Base-by-base conservation (phyloP, 768 basidiomycete species). In the Paxillus rubicundulus region DNA sequence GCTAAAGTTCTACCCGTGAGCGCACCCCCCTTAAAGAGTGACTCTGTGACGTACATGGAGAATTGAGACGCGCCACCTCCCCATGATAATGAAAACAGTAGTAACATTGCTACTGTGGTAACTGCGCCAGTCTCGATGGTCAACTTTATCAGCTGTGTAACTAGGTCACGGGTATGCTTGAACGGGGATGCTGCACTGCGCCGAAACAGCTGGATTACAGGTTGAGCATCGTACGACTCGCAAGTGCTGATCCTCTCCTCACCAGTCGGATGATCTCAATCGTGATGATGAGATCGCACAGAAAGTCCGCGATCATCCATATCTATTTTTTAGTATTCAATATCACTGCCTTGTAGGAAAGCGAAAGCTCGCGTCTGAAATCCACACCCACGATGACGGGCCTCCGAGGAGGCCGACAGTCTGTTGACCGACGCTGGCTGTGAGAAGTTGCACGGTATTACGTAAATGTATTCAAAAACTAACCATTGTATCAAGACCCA, bases 51-150 rank as follows among this genome's bases (percentile, higher is more conserved):
- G 12, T 33, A 33, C 33, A 33, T 5, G 33, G 33, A 33, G 33
- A 33, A 13, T 33, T 33, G 33, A n/a, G n/a, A n/a, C n/a, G n/a
- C n/a, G n/a, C n/a, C n/a, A n/a, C n/a, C n/a, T n/a, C n/a, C n/a
- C n/a, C 32, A 12, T 10, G 45, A 9, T n/a, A 46, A 28, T 16
- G 34, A 5, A 18, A 46, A 33, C 33, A 2, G 17, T 17, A 46
- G 28, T 32, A 46, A 46, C 17, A 46, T 24, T 14, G 47, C 47
- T 12, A 21, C 27, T 13, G 37, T 39, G 18, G 47, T 48, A n/a
- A 48, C 37, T 18, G 36, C 37, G 16, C 47, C 47, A 16, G 47
- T 48, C 47, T 48, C 45, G 20, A 48, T 8, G 17, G 47, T 48
- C 47, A 48, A 21, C 36, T 39, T 48, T 14, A 48, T 28, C 17